Conservation (phyloP, 805 yeast species). For the Wickerhamomyces ciferrii region DNA sequence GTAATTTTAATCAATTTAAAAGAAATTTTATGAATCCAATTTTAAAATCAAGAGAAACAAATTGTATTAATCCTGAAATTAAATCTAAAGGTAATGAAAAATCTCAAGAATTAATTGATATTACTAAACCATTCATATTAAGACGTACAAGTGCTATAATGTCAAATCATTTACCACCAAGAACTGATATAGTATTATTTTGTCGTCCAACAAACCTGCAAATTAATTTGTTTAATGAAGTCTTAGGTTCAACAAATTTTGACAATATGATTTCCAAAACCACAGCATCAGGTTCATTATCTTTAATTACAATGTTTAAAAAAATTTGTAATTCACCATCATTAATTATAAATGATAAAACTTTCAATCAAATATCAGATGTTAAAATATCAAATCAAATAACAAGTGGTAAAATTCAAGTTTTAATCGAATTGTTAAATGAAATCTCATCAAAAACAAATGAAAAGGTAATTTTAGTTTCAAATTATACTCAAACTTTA, state of each 20-base stretch:
- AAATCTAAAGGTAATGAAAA: conserved; percentile 53
- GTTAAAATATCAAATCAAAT: conserved; percentile 5
- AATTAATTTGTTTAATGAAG: conserved; percentile 43
- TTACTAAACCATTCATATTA: conserved; percentile 64
- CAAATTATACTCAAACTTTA: conserved; percentile 83
- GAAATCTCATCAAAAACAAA: conserved; percentile 36
- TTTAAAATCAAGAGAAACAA: conserved; percentile 58
- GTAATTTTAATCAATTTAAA: conserved; percentile 54
- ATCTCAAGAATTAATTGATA: conserved; percentile 55
- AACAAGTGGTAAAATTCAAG: conserved; percentile 55
- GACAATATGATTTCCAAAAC: conserved; percentile 12
- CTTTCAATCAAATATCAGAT: conserved; percentile 23
- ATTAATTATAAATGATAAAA: conserved; percentile 45
- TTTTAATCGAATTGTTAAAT: conserved; percentile 51
- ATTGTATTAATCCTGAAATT: conserved; percentile 44
- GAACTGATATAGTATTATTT: conserved; percentile 71
- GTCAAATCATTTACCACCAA: conserved; percentile 58
- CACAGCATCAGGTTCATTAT: conserved; percentile 42
- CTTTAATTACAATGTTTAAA: conserved; percentile 67
- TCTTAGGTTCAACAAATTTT: conserved; percentile 29
- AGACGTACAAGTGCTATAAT: conserved; percentile 65
- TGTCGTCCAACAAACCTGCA: conserved; percentile 72
- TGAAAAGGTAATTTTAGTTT: conserved; percentile 82
- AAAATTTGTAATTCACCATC: conserved; percentile 84
- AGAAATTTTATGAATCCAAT: conserved; percentile 68